phyloP scores from a whole-genome alignment of 164 flowering plant genomes.

The Berberis vulgaris region DNA sequence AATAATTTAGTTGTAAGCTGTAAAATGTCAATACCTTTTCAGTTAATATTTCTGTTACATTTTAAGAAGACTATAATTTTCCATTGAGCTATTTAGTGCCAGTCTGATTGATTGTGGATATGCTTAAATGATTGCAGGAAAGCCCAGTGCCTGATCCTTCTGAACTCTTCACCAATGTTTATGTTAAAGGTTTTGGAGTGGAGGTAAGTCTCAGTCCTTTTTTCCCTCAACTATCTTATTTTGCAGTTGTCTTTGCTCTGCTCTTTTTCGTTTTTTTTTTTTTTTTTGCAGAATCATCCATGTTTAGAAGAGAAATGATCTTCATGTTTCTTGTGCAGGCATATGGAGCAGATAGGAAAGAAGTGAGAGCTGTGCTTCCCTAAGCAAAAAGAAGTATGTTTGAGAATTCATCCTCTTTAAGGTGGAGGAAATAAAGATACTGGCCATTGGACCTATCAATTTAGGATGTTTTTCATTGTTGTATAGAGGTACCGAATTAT shows the following conservation, averaged over 20 bases:
- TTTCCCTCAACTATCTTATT: neutral
- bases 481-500: no score
- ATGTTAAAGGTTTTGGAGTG: slow-evolving; percentile 63
- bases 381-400: slow-evolving; percentile 10
- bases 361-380: slow-evolving; percentile 53
- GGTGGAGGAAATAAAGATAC: neutral
- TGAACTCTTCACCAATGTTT: slow-evolving; percentile 79
- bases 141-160: slow-evolving; percentile 91
- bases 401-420: neutral
- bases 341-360: slow-evolving; percentile 78
- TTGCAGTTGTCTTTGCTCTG: neutral
- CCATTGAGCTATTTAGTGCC: no score
- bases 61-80: neutral
- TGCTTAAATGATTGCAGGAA: slow-evolving; percentile 36
- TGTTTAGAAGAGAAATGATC: neutral
- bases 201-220: slow-evolving; percentile 45
- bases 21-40: neutral
- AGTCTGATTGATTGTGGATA: no score
- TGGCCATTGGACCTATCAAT: neutral
- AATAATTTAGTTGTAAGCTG: no score
- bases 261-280: neutral
- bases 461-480: neutral
- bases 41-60: neutral
- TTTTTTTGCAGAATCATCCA: neutral
- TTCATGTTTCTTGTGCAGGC: slow-evolving; percentile 28